A percentile compares a stretch with the other conserved stretches of the same genome.
Evolutionary conservation across 2,329 filamentous ascomycete genomes (phyloP).

Genomic region (Zymoseptoria passerinii): DNA sequence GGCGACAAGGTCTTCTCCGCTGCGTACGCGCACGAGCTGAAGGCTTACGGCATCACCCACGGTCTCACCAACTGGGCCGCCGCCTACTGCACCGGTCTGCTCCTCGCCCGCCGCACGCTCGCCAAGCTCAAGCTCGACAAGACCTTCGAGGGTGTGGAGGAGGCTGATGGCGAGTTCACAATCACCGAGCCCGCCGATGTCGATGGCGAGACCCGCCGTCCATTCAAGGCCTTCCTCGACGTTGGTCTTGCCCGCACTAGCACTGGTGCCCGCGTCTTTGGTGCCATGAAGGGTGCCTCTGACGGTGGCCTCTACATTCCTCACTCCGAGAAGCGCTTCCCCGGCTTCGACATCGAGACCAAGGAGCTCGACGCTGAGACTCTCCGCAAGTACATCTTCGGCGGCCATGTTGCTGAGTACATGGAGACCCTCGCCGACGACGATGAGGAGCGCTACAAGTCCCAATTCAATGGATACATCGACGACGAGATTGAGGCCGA

Average conservation of each 20-base stretch:
- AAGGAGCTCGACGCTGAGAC: slow-evolving; percentile 97
- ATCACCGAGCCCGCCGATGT: slow-evolving; percentile 91
- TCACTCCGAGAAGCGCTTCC: slow-evolving; percentile 99
- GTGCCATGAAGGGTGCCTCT: slow-evolving; percentile 98
- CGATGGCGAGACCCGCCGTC: slow-evolving; percentile 79
- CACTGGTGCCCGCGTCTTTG: slow-evolving; percentile 97
- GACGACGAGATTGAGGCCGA: slow-evolving; percentile 96
- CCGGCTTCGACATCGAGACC: slow-evolving; percentile 90
- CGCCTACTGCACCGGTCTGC: slow-evolving; percentile 91
- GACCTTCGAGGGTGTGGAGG: slow-evolving; percentile 90
- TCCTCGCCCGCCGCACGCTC: slow-evolving; percentile 92
- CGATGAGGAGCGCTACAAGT: slow-evolving; percentile 99
- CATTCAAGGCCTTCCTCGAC: slow-evolving; percentile 99
- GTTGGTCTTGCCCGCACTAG: slow-evolving; percentile 96
- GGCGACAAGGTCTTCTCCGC: slow-evolving; percentile 94
- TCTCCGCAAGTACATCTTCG: slow-evolving; percentile 99
- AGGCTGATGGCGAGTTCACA: slow-evolving; percentile 90
- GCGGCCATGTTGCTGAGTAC: slow-evolving; percentile 97
- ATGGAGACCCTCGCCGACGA: slow-evolving; percentile 99
- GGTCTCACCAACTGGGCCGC: slow-evolving; percentile 99
- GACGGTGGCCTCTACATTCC: slow-evolving; percentile 95
- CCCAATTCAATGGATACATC: slow-evolving; percentile 96
- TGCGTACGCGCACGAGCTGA: slow-evolving; percentile 96
- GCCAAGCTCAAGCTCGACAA: slow-evolving; percentile 95
- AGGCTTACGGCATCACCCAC: slow-evolving; percentile 94